Percentiles rank a stretch among this genome's conserved stretches.
Conservation (phyloP, 2,329 filamentous ascomycete species). For the Sporothrix globosa region DNA sequence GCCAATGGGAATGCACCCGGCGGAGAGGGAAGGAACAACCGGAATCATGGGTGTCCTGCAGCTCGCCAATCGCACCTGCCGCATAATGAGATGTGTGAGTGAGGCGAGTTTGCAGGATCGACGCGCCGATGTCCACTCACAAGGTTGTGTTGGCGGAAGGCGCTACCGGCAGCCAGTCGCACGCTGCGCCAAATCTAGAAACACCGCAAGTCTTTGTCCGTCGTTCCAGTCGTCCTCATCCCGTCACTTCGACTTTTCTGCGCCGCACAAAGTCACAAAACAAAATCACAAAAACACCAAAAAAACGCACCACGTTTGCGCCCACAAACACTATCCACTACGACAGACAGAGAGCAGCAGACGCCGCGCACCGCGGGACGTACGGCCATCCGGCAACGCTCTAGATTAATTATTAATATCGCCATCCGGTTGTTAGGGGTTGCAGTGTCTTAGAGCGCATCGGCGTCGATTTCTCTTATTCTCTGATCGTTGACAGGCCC, state of each 20-base stretch:
- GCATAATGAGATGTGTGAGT: too few species aligned
- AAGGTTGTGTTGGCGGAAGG: not conserved
- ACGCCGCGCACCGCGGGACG: not conserved
- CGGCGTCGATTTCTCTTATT: conserved; percentile 6
- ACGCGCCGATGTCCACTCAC: too few species aligned
- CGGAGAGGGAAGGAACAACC: not conserved
- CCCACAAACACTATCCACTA: not conserved
- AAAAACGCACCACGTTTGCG: too few species aligned
- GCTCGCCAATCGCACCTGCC: too few species aligned
- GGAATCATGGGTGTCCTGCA: too few species aligned
- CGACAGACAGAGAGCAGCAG: not conserved
- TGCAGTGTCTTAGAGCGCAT: not conserved
- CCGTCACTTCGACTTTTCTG: too few species aligned
- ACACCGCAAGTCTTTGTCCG: too few species aligned
- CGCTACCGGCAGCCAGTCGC: conserved; percentile 1
- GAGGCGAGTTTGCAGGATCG: too few species aligned
- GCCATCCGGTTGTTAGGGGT: not conserved
- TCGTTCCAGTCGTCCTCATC: not conserved
- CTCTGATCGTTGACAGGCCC: not conserved
- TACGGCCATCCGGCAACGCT: not conserved
- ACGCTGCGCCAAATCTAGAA: not conserved
- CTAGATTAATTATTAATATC: conserved; percentile 12
- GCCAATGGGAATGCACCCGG: not conserved
- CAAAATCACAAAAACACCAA: too few species aligned
- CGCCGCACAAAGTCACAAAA: too few species aligned